Conservation (phyloP, 1,284 basidiomycete species). For the Athelia sp. region DNA sequence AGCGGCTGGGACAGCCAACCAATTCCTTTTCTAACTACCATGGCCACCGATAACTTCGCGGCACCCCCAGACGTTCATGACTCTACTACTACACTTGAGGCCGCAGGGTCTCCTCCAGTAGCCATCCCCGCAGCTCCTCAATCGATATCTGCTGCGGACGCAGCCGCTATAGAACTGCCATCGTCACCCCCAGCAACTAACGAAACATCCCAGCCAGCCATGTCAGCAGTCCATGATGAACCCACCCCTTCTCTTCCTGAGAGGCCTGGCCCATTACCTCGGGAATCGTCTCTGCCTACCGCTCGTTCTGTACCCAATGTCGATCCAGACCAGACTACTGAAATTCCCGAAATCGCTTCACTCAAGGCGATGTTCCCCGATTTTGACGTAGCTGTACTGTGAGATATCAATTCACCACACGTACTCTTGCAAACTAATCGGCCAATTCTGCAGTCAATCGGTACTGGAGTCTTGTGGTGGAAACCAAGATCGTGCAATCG, state of each 20-base stretch:
- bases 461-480: slow-evolving; percentile 64
- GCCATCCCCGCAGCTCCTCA: not conserved
- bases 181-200: not conserved
- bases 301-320: not conserved
- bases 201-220: not conserved
- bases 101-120: not conserved
- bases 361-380: slow-evolving; percentile 75
- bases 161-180: not conserved
- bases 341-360: slow-evolving; percentile 44
- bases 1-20: too few species aligned
- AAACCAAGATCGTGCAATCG: slow-evolving; percentile 67
- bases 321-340: not conserved
- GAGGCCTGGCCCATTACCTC: not conserved
- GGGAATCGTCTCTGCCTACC: not conserved
- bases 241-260: not conserved
- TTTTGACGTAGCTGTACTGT: slow-evolving; percentile 68
- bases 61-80: not conserved
- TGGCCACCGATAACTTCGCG: not conserved
- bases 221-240: not conserved
- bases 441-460: slow-evolving; percentile 37
- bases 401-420: slow-evolving; percentile 2
- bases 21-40: not conserved
- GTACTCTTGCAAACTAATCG: slow-evolving; percentile 8
- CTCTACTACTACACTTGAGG: not conserved
- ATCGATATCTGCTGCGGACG: not conserved